Evolutionary conservation across 202 grass and related monocot species (phyloP), one percentile per base, ranked within the genome.

Genomic region (Miscanthus sacchariflorus): DNA sequence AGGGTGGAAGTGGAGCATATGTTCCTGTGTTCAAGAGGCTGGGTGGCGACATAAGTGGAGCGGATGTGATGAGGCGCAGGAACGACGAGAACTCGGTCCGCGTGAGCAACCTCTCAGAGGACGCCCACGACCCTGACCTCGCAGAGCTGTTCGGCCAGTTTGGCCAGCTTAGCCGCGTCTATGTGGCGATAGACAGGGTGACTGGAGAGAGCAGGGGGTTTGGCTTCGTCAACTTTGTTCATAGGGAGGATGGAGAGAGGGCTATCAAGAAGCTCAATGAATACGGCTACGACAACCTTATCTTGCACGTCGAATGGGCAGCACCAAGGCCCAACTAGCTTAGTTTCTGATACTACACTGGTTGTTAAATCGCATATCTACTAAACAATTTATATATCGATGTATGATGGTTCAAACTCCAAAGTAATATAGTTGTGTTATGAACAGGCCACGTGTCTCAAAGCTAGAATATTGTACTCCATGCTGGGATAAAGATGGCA

Each of bases 161-260:
- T 78, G 94, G 94, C 9, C 81, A 82, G 0, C 89, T 95, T 5
- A 95, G 69, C 79, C 91, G 94, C 65, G 94, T 96, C n/a, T 96
- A 93, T 63, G 94, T 96, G 61, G 91, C 91, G 0, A 72, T 93
- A 7, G 92, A 96, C 77, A 87, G 93, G 54, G 92, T 79, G 79
- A 92, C 91, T 61, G 91, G 91, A 6, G 84, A 67, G 25, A 98
- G 91, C 68, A 92, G 95, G 80, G 93, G 95, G 4, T 98, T 98
- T 45, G 95, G 93, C 50, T 98, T 98, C 23, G 90, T 98, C 84
- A 98, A 95, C 81, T 98, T 95, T 9, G 88, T 95, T 23, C 81
- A 87, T 74, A 90, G 91, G 75, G 93, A 98, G 76, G 93, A 98
- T 7, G 93, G 88, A 1, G 91, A 93, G 78, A 91, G 68, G 79